Conservation (phyloP, 2,329 filamentous ascomycete genomes). For the Teratosphaeria gauchensis region DNA sequence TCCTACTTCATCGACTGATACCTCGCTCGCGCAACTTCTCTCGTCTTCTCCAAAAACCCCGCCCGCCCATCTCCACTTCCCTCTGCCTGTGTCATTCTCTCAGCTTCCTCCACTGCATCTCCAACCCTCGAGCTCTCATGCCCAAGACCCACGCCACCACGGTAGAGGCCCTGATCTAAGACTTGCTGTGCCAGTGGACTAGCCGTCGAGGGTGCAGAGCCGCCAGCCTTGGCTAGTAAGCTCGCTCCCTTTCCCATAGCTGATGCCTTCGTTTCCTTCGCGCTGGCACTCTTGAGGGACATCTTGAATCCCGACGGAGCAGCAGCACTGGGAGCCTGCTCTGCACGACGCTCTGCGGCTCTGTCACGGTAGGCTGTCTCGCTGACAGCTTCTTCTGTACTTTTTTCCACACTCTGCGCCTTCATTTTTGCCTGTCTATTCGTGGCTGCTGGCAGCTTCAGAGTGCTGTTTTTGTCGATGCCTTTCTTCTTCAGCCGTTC, state of each 20-base stretch:
- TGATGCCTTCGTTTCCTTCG: constrained; percentile 7
- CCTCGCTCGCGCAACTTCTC: background rate
- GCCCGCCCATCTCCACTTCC: constrained; percentile 3
- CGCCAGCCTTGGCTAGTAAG: constrained; percentile 46
- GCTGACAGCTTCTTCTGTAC: constrained; percentile 1
- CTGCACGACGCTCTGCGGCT: constrained; percentile 56
- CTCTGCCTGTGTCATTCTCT: constrained; percentile 44
- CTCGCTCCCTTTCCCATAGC: constrained; percentile 59
- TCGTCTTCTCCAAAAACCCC: background rate
- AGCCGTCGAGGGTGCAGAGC: background rate
- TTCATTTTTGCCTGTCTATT: too few species aligned
- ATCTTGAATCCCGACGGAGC: constrained; percentile 11
- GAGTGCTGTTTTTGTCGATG: constrained; percentile 9
- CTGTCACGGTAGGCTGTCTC: constrained; percentile 50
- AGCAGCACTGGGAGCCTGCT: constrained; percentile 42
- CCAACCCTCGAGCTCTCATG: constrained; percentile 61
- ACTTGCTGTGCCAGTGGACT: background rate
- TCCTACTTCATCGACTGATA: background rate
- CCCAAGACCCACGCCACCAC: constrained; percentile 59
- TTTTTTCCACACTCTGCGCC: background rate
- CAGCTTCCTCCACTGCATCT: constrained; percentile 56
- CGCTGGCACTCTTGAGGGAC: constrained; percentile 14
- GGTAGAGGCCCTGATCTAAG: constrained; percentile 54
- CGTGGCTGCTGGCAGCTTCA: constrained; percentile 7
- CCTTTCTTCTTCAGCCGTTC: constrained; percentile 11